Evolutionary conservation across 148 eudicot species (phyloP).

Genomic region (Dianthus caryophyllus): DNA sequence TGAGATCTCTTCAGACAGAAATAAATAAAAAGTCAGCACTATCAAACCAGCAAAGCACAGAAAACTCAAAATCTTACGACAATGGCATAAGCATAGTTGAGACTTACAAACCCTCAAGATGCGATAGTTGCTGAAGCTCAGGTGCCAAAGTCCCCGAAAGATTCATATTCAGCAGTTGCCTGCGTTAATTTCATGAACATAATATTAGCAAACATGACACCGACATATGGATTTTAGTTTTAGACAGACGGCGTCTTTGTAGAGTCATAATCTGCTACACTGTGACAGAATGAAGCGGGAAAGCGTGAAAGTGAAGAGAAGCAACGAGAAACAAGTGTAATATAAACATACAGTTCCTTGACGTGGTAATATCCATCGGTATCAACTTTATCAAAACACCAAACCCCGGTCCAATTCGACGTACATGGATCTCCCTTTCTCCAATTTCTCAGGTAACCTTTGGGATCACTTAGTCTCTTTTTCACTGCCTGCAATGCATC

Average conservation of each 20-base stretch:
- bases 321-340: background rate
- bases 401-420: slow-evolving; percentile 60
- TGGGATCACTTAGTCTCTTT: slow-evolving; percentile 44
- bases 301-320: background rate
- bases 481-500: slow-evolving; percentile 47
- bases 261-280: background rate
- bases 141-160: slow-evolving; percentile 79
- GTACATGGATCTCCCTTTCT: slow-evolving; percentile 61
- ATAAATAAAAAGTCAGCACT: slow-evolving; percentile 7
- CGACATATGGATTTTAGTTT: background rate
- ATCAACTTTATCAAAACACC: slow-evolving; percentile 34
- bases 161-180: slow-evolving; percentile 59
- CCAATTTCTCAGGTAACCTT: slow-evolving; percentile 51
- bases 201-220: background rate
- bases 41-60: slow-evolving; percentile 5
- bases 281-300: background rate
- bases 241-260: background rate
- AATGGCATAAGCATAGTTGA: slow-evolving; percentile 5
- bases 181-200: slow-evolving; percentile 22
- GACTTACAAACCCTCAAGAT: slow-evolving; percentile 57
- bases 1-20: slow-evolving; percentile 51
- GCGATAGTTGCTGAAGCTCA: slow-evolving; percentile 59
- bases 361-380: slow-evolving; percentile 48
- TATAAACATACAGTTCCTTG: slow-evolving; percentile 52
- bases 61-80: background rate